Percentiles rank a stretch among this genome's conserved stretches.
phyloP scores from a whole-genome alignment of 805 yeast genomes.

The Wickerhamiella bombiphila region DNA sequence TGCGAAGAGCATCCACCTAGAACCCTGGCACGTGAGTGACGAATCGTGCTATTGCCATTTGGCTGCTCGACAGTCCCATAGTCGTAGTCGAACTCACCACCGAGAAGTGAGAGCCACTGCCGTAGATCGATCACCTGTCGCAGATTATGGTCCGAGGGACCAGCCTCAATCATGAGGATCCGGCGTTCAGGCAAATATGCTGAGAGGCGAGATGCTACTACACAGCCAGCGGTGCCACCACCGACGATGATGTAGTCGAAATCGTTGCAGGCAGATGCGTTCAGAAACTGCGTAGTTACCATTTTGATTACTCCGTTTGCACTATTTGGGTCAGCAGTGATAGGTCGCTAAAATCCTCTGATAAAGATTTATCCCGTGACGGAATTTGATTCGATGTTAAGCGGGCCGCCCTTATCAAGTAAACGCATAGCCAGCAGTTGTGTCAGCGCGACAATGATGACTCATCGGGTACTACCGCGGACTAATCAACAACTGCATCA shows the following conservation, averaged over 20 bases:
- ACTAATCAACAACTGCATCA: no score
- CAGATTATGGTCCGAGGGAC: slow-evolving; percentile 14
- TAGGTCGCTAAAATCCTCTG: not conserved
- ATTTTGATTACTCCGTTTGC: no score
- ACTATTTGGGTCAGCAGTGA: slow-evolving; percentile 5
- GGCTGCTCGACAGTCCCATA: slow-evolving; percentile 20
- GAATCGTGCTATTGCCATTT: slow-evolving; percentile 8
- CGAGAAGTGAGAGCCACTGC: slow-evolving; percentile 17
- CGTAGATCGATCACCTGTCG: slow-evolving; percentile 7
- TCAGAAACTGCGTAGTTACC: no score
- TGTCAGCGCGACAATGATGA: no score
- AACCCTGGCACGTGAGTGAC: slow-evolving; percentile 24
- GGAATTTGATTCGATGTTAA: no score
- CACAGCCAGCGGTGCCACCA: slow-evolving; percentile 25
- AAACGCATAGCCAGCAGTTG: no score
- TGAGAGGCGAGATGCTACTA: slow-evolving; percentile 23
- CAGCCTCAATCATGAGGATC: slow-evolving; percentile 23
- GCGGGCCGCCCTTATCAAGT: no score
- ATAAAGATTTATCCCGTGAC: not conserved
- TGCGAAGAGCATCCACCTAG: slow-evolving; percentile 25
- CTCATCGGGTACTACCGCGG: no score
- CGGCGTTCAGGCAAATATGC: slow-evolving; percentile 20
- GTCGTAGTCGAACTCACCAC: slow-evolving; percentile 23
- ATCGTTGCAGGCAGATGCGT: no score
- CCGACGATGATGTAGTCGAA: slow-evolving; percentile 21